These are phyloP conservation scores for Wickerhamiella azyma DNA, from an alignment of 805 yeast species.

Conservation along the genomic window DNA sequence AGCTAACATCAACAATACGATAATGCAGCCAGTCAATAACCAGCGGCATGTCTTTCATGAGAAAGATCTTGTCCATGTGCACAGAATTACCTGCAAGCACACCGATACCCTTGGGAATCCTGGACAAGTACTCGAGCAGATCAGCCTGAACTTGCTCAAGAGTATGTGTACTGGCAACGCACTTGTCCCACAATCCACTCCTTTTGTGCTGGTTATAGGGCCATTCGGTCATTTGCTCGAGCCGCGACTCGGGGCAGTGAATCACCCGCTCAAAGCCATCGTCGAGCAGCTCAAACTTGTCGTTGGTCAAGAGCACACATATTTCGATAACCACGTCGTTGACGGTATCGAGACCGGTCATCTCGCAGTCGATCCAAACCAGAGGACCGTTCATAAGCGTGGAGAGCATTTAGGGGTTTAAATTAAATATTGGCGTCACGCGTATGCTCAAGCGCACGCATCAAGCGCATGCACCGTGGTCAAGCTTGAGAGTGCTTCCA, in stretches of 20 bases:
- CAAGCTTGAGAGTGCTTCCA: conserved; percentile 14
- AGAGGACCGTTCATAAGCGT: conserved; percentile 21
- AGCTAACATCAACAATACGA: conserved; percentile 81
- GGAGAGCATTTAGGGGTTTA: neutral
- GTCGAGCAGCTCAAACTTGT: conserved; percentile 56
- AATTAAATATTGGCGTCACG: too few species aligned
- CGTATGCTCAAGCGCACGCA: too few species aligned
- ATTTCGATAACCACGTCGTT: conserved; percentile 83
- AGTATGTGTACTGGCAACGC: conserved; percentile 41
- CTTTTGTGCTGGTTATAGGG: conserved; percentile 67
- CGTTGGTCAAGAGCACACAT: conserved; percentile 82
- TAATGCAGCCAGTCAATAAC: conserved; percentile 48
- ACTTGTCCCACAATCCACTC: conserved; percentile 63
- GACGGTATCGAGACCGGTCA: conserved; percentile 84
- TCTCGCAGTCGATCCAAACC: conserved; percentile 96
- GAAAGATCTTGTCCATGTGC: conserved; percentile 79
- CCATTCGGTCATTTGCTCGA: conserved; percentile 80
- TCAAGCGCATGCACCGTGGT: conserved; percentile 13
- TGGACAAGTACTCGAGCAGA: conserved; percentile 45
- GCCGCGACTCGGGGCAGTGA: conserved; percentile 43
- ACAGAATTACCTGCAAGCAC: conserved; percentile 83
- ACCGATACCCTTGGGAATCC: conserved; percentile 40
- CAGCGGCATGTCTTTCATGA: conserved; percentile 71
- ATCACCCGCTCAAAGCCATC: conserved; percentile 71
- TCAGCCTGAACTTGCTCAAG: conserved; percentile 50